Conservation (phyloP, 345 rosid genomes). For the Cardiospermum halicacabum region DNA sequence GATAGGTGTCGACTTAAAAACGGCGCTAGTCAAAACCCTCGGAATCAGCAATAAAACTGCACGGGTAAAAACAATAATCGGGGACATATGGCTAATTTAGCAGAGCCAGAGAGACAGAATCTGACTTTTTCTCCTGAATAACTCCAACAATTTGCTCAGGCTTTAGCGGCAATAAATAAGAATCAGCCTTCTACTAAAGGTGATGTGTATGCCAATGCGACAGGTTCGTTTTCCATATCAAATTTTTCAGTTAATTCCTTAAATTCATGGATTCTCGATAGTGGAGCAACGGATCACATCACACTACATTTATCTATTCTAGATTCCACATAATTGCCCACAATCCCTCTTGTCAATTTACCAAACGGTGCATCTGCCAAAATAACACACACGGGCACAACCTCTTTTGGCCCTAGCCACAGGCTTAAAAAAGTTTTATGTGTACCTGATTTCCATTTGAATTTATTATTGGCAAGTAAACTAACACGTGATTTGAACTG, state of each 20-base stretch:
- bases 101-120: no score
- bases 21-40: no score
- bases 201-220: not conserved
- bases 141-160: not conserved
- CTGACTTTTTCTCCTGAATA: no score
- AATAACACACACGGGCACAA: not conserved
- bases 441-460: conserved; percentile 6
- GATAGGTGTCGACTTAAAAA: not conserved
- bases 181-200: no score
- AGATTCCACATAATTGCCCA: not conserved
- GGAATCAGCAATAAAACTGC: no score
- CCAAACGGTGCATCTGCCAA: not conserved
- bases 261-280: not conserved
- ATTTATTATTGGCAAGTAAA: conserved; percentile 1
- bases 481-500: not conserved
- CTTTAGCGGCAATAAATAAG: not conserved
- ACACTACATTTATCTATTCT: not conserved
- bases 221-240: not conserved
- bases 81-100: no score
- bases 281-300: conserved; percentile 2
- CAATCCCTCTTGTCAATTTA: not conserved
- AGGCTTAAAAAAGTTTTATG: not conserved
- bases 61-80: no score
- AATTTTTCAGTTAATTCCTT: not conserved
- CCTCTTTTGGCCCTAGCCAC: not conserved